Evolutionary conservation across 768 basidiomycete species (phyloP), one percentile per base, ranked within the genome.

Genomic region (Mycena capillaripes): DNA sequence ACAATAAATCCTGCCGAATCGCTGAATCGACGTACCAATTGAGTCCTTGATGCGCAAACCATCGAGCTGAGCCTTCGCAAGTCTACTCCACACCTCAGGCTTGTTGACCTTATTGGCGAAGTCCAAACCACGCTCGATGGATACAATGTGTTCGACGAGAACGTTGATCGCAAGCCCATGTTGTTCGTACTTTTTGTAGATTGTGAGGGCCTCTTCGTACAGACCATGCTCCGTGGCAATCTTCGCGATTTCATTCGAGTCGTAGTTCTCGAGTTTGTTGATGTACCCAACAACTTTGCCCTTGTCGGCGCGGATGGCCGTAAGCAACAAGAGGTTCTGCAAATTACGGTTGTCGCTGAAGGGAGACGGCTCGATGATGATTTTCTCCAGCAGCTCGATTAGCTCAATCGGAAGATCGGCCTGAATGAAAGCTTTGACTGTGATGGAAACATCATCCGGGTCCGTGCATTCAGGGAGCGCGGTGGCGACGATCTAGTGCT

Each of bases 31-130:
- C 90, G 60, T 76, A 96, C 95, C 96, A 76, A 99, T 98, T 16
- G 97, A 91, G 78, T 99, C 97, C 84, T 98, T 99, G 85, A 99
- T 95, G 50, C 98, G 95, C 60, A 99, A 89, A 75, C 98, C 98
- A 79, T 99, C 98, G 59, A 99, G 89, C 81, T 99, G 98, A 25
- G 98, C 98, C 82, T 99, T 99, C n/a, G 95, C 98, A 74, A 99
- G 89, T 61, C 98, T 85, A 76, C 95, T 96, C 98, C 98, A 99
- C 19, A 99, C 97, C 75, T 95, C 96, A 40, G 98, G 96, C 80
- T 92, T 89, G 85, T 98, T 95, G 83, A 98, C 93, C 87, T 98
- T 99, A 86, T 90, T 94, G 68, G 98, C 98, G 75, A 95, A 99
- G 63, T 98, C 96, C 75, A 96, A 87, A 66, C 97, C 98, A 78